A percentile compares a stretch with the other conserved stretches of the same genome.
Evolutionary conservation across 2,329 filamentous ascomycete genomes (phyloP).

Genomic region (Balansia obtecta): DNA sequence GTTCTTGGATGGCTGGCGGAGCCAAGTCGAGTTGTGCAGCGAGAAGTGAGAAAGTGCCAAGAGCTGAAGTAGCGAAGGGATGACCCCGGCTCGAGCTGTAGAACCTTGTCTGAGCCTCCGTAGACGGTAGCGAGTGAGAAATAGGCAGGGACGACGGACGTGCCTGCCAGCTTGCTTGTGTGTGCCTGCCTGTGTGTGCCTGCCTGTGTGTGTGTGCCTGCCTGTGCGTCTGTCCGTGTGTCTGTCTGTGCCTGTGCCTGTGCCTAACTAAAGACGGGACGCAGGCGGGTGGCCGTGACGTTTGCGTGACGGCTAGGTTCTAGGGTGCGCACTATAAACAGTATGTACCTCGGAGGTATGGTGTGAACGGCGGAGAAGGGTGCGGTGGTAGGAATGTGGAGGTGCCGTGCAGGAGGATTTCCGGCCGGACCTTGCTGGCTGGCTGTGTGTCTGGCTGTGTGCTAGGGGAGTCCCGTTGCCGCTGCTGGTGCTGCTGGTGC

Average conservation of each 20-base stretch:
- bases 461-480: too few relatives aligned
- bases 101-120: background rate
- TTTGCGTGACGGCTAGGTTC: conserved; percentile 5
- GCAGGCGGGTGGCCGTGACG: conserved; percentile 1
- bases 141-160: too few relatives aligned
- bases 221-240: too few relatives aligned
- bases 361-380: background rate
- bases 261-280: background rate
- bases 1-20: background rate
- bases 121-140: background rate
- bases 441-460: background rate
- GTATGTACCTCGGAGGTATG: background rate
- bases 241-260: too few relatives aligned
- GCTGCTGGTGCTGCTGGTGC: too few relatives aligned
- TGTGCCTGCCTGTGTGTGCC: too few relatives aligned
- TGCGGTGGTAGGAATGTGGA: too few relatives aligned
- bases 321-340: background rate
- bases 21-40: background rate
- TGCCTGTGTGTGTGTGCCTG: too few relatives aligned
- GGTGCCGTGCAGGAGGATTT: background rate
- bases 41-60: background rate
- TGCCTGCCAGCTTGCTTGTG: too few relatives aligned
- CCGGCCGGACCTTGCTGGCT: background rate
- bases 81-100: background rate
- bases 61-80: background rate